Conservation (phyloP, 164 flowering plant genomes). For the Magnolia officinalis region DNA sequence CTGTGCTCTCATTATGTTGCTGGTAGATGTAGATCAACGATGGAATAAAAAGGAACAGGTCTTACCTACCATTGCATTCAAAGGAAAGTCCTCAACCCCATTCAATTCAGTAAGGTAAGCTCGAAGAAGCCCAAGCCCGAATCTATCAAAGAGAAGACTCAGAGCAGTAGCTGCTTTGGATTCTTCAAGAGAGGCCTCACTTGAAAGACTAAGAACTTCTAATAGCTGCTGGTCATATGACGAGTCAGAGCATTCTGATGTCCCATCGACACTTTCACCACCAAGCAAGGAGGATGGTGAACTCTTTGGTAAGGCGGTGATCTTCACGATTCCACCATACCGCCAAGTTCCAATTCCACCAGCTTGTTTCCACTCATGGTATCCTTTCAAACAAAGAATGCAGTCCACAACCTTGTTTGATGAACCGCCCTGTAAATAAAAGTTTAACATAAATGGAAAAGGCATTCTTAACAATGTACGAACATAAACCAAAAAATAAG, state of each 20-base stretch:
- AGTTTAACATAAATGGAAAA: neutral
- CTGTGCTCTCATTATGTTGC: neutral
- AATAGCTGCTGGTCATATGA: conserved; percentile 50
- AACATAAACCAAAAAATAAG: neutral
- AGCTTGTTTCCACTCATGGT: conserved; percentile 79
- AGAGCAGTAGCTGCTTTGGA: conserved; percentile 48
- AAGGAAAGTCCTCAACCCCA: conserved; percentile 51
- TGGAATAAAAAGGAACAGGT: conserved; percentile 9
- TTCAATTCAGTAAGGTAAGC: conserved; percentile 47
- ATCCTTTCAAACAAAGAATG: conserved; percentile 85
- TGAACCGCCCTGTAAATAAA: conserved; percentile 63
- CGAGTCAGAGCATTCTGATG: conserved; percentile 50
- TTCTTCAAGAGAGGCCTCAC: conserved; percentile 51
- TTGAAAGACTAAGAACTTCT: conserved; percentile 60
- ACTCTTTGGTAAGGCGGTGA: conserved; percentile 46
- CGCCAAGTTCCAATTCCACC: conserved; percentile 91
- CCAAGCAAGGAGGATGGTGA: conserved; percentile 42
- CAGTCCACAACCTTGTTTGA: conserved; percentile 80
- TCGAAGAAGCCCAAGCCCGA: conserved; percentile 60
- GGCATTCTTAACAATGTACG: neutral
- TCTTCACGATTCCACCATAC: conserved; percentile 77
- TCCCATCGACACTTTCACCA: conserved; percentile 58
- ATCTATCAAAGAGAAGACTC: conserved; percentile 60
- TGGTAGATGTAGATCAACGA: neutral
- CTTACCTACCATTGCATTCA: conserved; percentile 93